Base-by-base conservation (phyloP, 768 basidiomycete genomes). In the Termitomyces eurrhizus region DNA sequence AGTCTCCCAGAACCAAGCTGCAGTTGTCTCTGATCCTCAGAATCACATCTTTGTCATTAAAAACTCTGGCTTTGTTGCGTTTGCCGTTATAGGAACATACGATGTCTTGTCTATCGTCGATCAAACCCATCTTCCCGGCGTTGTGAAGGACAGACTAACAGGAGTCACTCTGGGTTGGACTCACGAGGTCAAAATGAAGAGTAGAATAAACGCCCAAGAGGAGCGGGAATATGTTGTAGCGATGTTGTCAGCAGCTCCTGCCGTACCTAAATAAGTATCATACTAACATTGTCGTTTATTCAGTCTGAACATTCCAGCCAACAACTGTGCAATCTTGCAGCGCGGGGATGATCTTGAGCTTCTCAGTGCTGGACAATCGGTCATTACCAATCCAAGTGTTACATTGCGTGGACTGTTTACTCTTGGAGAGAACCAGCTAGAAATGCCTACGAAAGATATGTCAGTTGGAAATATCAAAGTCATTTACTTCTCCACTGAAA, bases 391-490 rank as follows among this genome's bases (percentile, higher is more conserved):
- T 67, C 90, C 92, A 4, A 91, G 86, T 59, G 87, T 93, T 50
- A 92, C 91, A 2, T 74, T 93, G 5, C 88, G 91, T 58, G 90
- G 90, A 3, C 66, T 93, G 21, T 93, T 85, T 71, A 90, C 92
- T 1, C 80, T 89, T 2, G 91, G 91, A 33, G 92, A 93, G 70
- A 91, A 89, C 66, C 91, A 93, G 70, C 70, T 90, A 33, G 91
- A 92, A 70, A 89, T 92, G 87, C 90, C 91, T 3, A 92, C 90
- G 8, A 92, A 92, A 73, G 90, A 92, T 64, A 92, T 92, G 89
- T 88, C 65, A 65, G 87, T 74, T 13, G 35, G 42, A 50, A 16
- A 16, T 49, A 2, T 11, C 44, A 29, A 2, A 8, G 26, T 48
- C 21, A 36, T 48, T 18, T 42, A 41, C 36, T 21, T 41, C 35